These are phyloP conservation scores for Chrysosporium keratinophilum DNA, from an alignment of 2,329 filamentous ascomycete genomes.

Conservation along the genomic window DNA sequence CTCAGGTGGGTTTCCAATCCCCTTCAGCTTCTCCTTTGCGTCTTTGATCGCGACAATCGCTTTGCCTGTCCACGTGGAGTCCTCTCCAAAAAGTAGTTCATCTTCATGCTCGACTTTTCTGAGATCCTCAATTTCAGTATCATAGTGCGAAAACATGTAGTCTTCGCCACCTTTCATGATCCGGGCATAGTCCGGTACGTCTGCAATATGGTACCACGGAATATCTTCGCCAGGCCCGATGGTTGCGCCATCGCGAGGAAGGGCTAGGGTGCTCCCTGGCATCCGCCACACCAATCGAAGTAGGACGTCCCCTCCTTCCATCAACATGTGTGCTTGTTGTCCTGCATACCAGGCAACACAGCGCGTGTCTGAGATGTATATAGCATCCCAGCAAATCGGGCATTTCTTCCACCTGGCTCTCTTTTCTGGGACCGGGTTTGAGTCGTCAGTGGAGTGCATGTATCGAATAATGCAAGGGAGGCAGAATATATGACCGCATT, in stretches of 20 bases:
- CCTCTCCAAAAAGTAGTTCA: slow-evolving; percentile 81
- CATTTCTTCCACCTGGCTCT: slow-evolving; percentile 83
- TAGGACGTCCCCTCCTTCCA: slow-evolving; percentile 80
- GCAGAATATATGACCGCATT: slow-evolving; percentile 95
- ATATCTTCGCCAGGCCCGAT: slow-evolving; percentile 62
- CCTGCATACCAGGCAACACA: slow-evolving; percentile 86
- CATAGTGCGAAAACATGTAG: slow-evolving; percentile 75
- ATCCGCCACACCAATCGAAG: slow-evolving; percentile 74
- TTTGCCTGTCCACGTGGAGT: slow-evolving; percentile 83
- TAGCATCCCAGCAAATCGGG: slow-evolving; percentile 84
- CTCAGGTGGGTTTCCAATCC: slow-evolving; percentile 55
- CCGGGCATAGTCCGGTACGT: slow-evolving; percentile 86
- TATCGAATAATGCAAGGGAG: slow-evolving; percentile 86
- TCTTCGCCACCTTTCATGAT: slow-evolving; percentile 89
- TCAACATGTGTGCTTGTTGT: slow-evolving; percentile 65
- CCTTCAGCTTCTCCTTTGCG: slow-evolving; percentile 62
- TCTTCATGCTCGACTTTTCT: slow-evolving; percentile 73
- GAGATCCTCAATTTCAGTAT: slow-evolving; percentile 66
- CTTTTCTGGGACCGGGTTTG: slow-evolving; percentile 51
- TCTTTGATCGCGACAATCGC: slow-evolving; percentile 65
- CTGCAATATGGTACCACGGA: slow-evolving; percentile 90
- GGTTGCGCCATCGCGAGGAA: slow-evolving; percentile 61
- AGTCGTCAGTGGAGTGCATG: slow-evolving; percentile 75
- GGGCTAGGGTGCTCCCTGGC: slow-evolving; percentile 69
- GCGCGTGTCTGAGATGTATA: slow-evolving; percentile 83